Conservation (phyloP, 2,329 filamentous ascomycete species). For the Alternaria triticina region DNA sequence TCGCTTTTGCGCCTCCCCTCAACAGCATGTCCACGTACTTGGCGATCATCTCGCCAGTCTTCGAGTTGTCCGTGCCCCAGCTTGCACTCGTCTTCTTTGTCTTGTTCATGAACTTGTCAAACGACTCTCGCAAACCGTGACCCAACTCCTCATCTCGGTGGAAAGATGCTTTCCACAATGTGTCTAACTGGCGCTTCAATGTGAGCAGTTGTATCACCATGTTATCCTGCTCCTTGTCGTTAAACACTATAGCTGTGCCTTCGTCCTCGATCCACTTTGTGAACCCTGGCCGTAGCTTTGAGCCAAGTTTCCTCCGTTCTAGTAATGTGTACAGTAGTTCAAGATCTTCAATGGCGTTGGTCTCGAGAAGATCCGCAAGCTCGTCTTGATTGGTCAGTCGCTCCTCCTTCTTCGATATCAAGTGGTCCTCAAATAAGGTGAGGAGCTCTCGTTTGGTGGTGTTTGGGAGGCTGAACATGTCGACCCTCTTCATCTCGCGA, state of each 20-base stretch:
- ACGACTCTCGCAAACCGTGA: conserved; percentile 81
- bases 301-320: conserved; percentile 72
- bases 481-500: conserved; percentile 76
- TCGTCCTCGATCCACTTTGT: conserved; percentile 77
- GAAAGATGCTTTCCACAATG: conserved; percentile 79
- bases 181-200: conserved; percentile 79
- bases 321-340: conserved; percentile 80
- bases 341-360: conserved; percentile 72
- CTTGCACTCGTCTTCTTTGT: conserved; percentile 71
- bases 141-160: conserved; percentile 76
- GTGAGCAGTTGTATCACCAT: conserved; percentile 87
- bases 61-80: conserved; percentile 84
- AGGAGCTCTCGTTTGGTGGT: conserved; percentile 81
- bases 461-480: conserved; percentile 80
- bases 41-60: conserved; percentile 97
- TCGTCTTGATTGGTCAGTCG: conserved; percentile 65
- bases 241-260: conserved; percentile 79
- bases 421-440: conserved; percentile 71
- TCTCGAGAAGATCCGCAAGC: conserved; percentile 74
- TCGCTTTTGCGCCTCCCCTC: conserved; percentile 82
- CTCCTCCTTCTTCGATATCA: conserved; percentile 71
- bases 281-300: conserved; percentile 75
- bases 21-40: conserved; percentile 93
- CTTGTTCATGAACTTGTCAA: conserved; percentile 92
- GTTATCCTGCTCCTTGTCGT: conserved; percentile 76